These are phyloP conservation scores for Rhizopogon roseolus DNA, from an alignment of 768 basidiomycete genomes.

Conservation along the genomic window DNA sequence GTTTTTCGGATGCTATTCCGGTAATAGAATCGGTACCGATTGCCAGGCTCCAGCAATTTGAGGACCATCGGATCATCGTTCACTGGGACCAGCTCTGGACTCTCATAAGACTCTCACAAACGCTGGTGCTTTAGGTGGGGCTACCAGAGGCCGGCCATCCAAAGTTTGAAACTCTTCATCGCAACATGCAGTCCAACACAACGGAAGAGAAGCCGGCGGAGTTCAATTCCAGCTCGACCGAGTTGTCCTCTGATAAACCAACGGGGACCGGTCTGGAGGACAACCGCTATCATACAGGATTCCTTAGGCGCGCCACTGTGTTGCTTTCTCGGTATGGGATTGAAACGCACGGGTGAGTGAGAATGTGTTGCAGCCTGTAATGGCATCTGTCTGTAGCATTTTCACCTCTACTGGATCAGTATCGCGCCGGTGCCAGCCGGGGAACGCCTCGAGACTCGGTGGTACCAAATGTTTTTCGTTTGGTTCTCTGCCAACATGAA, in stretches of 20 bases:
- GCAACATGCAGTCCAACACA: background rate
- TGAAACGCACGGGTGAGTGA: constrained; percentile 36
- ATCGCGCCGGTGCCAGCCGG: constrained; percentile 34
- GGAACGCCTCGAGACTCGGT: constrained; percentile 33
- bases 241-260: background rate
- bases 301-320: constrained; percentile 17
- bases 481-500: constrained; percentile 47
- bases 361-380: background rate
- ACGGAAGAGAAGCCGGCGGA: background rate
- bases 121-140: too few relatives aligned
- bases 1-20: too few relatives aligned
- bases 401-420: constrained; percentile 12
- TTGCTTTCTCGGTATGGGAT: constrained; percentile 31
- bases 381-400: background rate
- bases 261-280: background rate
- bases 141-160: too few relatives aligned
- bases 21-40: too few relatives aligned
- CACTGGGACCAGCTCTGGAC: too few relatives aligned
- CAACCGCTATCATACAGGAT: background rate
- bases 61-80: too few relatives aligned
- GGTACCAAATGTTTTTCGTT: constrained; percentile 47
- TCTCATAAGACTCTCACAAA: too few relatives aligned
- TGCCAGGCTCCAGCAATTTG: too few relatives aligned
- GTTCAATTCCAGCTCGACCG: background rate
- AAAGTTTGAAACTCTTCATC: background rate